These are phyloP conservation scores for Aspergillus cejpii DNA, from an alignment of 2,329 filamentous ascomycete species.

Conservation along the genomic window DNA sequence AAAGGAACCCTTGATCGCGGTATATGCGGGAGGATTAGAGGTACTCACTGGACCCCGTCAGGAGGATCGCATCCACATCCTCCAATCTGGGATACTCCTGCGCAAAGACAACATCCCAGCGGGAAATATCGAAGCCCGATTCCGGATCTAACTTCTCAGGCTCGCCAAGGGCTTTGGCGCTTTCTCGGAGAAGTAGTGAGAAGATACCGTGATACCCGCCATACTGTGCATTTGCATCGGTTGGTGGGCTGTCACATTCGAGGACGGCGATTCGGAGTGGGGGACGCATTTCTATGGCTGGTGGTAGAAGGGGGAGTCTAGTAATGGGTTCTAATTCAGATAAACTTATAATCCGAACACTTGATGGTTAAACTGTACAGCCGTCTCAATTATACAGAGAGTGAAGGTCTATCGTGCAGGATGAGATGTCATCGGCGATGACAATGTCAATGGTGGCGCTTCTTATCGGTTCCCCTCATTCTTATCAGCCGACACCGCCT, in stretches of 20 bases:
- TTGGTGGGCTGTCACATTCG: constrained; percentile 74
- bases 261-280: constrained; percentile 76
- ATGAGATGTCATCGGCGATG: no score
- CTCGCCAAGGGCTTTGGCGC: constrained; percentile 44
- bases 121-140: constrained; percentile 51
- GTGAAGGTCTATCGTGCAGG: neutral
- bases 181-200: constrained; percentile 51
- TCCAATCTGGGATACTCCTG: constrained; percentile 65
- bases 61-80: constrained; percentile 71
- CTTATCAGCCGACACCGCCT: neutral
- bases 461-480: neutral
- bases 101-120: constrained; percentile 64
- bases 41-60: constrained; percentile 63
- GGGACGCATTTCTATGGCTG: constrained; percentile 24
- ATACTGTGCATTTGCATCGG: constrained; percentile 57
- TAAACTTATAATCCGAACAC: no score
- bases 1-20: neutral
- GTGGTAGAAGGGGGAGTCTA: neutral
- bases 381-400: no score
- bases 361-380: no score
- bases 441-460: neutral
- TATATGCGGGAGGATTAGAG: constrained; percentile 2
- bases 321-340: neutral
- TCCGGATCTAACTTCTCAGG: constrained; percentile 30
- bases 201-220: constrained; percentile 68